Evolutionary conservation across 108 stramenopile species (phyloP), one percentile per base, ranked within the genome.

Genomic region (Craspedostauros australis): DNA sequence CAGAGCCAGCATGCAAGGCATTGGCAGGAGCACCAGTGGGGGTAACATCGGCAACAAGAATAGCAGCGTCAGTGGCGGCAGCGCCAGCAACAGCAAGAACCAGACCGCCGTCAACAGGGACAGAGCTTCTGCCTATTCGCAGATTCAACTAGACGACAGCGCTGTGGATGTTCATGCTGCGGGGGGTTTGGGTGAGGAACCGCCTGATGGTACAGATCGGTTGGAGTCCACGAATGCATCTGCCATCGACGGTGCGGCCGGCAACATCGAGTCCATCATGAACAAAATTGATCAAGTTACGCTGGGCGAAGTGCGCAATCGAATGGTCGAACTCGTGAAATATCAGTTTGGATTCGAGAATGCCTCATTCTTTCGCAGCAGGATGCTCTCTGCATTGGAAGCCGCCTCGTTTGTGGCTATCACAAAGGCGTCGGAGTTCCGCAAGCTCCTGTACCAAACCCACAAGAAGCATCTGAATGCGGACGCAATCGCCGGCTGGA

Each of bases 301-400:
- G 32, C 51, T 91, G 15, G 70, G 67, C 16, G 72, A 86, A 43
- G 90, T 88, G 15, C 72, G 90, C 7, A 77, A 75, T 37, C 69
- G 70, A 4, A 50, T 80, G 14, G 81, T 91, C 60, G 76, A 78
- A 51, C 54, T 91, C 39, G 51, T 88, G 8, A 70, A 75, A 42
- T 57, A 84, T 54, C 60, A 82, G 11, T 88, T 93, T 42, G 82
- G 82, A 50, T 82, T 93, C 30, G 92, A 90, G 40, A 83, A 86
- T 66, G 92, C 92, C 5, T 83, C 81, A 5, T 93, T 93, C 51
- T 72, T 90, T 22, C 81, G 92, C 7, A 80, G 73, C 32, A 70
- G 79, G 27, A 68, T 93, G 63, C 64, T 93, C 20, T 69, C 88
- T 23, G 92, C 79, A 18, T 38, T 93, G 24, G 84, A 85, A 34